These are phyloP conservation scores for Pleurotus tuber-regium DNA, from an alignment of 768 basidiomycete genomes.

Conservation along the genomic window DNA sequence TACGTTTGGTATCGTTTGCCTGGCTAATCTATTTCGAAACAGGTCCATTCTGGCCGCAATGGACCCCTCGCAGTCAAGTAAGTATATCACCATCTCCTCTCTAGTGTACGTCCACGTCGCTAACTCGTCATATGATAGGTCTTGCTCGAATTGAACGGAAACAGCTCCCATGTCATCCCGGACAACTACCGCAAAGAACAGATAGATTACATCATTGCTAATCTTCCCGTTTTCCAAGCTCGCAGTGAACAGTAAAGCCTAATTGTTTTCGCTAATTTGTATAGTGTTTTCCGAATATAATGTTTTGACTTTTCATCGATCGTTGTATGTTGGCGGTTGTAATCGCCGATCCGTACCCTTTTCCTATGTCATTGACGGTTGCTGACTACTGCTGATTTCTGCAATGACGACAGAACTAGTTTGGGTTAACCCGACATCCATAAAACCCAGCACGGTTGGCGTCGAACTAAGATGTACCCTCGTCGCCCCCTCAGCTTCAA, in stretches of 20 bases:
- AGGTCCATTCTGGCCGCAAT: constrained; percentile 4
- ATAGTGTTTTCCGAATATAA: not conserved
- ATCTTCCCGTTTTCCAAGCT: constrained; percentile 7
- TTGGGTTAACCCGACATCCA: not conserved
- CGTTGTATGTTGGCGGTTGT: too few relatives aligned
- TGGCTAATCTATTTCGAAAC: not conserved
- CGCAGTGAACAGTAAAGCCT: too few relatives aligned
- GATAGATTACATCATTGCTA: constrained; percentile 4
- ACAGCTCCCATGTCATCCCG: not conserved
- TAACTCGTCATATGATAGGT: not conserved
- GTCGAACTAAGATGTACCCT: not conserved
- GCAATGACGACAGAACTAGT: not conserved
- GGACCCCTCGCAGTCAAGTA: constrained; percentile 1
- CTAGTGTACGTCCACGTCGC: not conserved
- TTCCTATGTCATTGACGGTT: not conserved
- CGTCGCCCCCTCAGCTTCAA: not conserved
- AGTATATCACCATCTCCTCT: too few relatives aligned
- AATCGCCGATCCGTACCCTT: not conserved
- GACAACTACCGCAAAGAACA: constrained; percentile 6
- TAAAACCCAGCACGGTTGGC: not conserved
- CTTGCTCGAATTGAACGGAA: constrained; percentile 2
- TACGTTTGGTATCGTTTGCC: too few relatives aligned
- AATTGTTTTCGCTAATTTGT: too few relatives aligned
- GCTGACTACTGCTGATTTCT: not conserved
- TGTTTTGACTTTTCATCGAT: not conserved